These are phyloP conservation scores for Apiospora saccharicola DNA, from an alignment of 2,329 filamentous ascomycete genomes.

Conservation along the genomic window DNA sequence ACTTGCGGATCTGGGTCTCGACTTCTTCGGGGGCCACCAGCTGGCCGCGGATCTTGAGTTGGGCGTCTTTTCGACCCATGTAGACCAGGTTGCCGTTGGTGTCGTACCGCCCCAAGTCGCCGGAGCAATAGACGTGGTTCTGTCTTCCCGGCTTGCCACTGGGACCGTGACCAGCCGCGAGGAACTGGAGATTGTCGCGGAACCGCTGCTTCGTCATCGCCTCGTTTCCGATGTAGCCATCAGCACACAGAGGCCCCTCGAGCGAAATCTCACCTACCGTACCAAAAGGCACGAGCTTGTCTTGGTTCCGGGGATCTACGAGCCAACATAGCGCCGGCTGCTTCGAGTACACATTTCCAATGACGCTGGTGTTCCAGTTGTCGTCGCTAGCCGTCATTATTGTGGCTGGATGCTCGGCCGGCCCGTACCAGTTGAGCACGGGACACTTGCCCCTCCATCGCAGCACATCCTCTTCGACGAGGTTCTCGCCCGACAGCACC, in stretches of 20 bases:
- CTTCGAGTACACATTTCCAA: not conserved
- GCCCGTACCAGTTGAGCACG: slow-evolving; percentile 13
- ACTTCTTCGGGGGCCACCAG: slow-evolving; percentile 49
- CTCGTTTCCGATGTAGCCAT: slow-evolving; percentile 7
- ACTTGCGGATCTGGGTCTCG: slow-evolving; percentile 17
- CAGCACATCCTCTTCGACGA: slow-evolving; percentile 1
- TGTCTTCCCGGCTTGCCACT: slow-evolving; percentile 11
- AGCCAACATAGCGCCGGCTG: slow-evolving; percentile 1
- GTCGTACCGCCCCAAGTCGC: slow-evolving; percentile 47
- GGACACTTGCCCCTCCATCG: not conserved
- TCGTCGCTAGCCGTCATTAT: not conserved
- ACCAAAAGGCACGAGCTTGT: not conserved
- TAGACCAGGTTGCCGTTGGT: slow-evolving; percentile 44
- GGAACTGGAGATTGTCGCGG: not conserved
- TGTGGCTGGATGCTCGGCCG: not conserved
- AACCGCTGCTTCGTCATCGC: slow-evolving; percentile 5
- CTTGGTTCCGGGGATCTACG: not conserved
- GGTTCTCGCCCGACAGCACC: not conserved
- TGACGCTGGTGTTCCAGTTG: not conserved
- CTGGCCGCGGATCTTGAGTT: slow-evolving; percentile 61
- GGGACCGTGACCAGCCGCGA: not conserved
- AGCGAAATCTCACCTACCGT: not conserved
- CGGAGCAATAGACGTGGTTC: slow-evolving; percentile 46
- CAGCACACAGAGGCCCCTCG: not conserved
- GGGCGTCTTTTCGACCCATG: slow-evolving; percentile 56